phyloP scores from a whole-genome alignment of 495 filamentous ascomycete species.

The Melanomma pulvis-pyrius region DNA sequence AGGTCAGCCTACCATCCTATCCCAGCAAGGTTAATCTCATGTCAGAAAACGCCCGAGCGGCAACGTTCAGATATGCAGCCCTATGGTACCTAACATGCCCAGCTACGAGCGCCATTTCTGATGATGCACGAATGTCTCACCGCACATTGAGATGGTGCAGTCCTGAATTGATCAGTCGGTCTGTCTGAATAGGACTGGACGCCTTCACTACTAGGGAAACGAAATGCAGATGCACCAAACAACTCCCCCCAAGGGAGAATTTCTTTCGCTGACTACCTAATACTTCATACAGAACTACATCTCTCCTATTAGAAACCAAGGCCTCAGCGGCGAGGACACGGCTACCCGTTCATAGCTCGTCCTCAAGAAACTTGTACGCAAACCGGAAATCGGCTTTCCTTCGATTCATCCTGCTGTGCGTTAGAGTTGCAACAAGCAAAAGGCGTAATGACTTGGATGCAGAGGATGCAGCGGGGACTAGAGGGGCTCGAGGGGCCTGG shows the following conservation, averaged over 20 bases:
- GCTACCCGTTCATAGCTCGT: conserved; percentile 66
- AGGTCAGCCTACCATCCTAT: not conserved
- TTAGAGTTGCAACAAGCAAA: conserved; percentile 20
- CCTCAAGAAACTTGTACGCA: conserved; percentile 93
- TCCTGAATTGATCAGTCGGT: not conserved
- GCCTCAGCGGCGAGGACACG: not conserved
- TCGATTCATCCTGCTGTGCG: conserved; percentile 88
- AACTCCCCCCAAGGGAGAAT: not conserved
- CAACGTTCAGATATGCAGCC: not conserved
- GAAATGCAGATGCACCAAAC: not conserved
- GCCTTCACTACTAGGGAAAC: not conserved
- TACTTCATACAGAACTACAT: conserved; percentile 22
- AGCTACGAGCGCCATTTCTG: not conserved
- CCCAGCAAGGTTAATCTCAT: not conserved
- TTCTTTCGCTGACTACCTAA: conserved; percentile 20
- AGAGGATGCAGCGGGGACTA: not conserved
- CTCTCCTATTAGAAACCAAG: not conserved
- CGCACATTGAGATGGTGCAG: not conserved
- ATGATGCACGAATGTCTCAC: not conserved
- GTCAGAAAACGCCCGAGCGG: conserved; percentile 10
- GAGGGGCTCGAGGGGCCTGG: not conserved
- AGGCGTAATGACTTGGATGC: conserved; percentile 21
- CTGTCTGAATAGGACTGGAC: not conserved
- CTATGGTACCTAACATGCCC: not conserved
- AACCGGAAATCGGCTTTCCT: conserved; percentile 98